Percentiles rank a stretch among this genome's conserved stretches.
Conservation (phyloP, 2,329 filamentous ascomycete genomes). For the Calonectria pteridis region DNA sequence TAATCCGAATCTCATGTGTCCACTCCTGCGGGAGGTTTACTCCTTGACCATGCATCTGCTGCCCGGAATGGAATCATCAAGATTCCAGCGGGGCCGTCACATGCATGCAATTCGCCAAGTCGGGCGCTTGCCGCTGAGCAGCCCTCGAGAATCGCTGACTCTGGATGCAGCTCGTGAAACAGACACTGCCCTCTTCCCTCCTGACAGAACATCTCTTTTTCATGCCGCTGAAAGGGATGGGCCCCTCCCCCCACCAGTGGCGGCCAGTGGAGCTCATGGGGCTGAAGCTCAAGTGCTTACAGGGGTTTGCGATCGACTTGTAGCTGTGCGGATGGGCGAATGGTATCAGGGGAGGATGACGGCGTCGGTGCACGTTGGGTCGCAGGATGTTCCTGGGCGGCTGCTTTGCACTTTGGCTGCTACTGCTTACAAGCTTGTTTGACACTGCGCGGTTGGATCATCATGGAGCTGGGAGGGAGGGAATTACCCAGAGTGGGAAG, state of each 20-base stretch:
- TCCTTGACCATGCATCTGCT: background rate
- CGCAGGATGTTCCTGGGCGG: background rate
- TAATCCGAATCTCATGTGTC: background rate
- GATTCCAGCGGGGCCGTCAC: conserved; percentile 6
- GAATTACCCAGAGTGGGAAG: background rate
- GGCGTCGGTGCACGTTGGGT: background rate
- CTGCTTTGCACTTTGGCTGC: background rate
- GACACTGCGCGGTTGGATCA: background rate
- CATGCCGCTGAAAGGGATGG: background rate
- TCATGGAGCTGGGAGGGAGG: background rate
- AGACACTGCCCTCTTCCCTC: background rate
- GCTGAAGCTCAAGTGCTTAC: background rate
- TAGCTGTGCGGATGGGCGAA: background rate
- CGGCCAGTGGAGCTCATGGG: conserved; percentile 1
- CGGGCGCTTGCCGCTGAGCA: background rate
- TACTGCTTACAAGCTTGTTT: background rate
- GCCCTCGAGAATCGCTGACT: background rate
- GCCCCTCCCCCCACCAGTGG: background rate
- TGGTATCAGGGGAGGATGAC: conserved; percentile 7
- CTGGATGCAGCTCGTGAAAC: background rate
- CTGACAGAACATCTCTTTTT: background rate
- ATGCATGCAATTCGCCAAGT: background rate
- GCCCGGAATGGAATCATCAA: background rate
- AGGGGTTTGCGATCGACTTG: conserved; percentile 1
- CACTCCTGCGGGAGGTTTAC: background rate